Percentiles rank a stretch among this genome's conserved stretches.
These are phyloP conservation scores for Candida manassasensis DNA, from an alignment of 805 yeast species.

Conservation along the genomic window DNA sequence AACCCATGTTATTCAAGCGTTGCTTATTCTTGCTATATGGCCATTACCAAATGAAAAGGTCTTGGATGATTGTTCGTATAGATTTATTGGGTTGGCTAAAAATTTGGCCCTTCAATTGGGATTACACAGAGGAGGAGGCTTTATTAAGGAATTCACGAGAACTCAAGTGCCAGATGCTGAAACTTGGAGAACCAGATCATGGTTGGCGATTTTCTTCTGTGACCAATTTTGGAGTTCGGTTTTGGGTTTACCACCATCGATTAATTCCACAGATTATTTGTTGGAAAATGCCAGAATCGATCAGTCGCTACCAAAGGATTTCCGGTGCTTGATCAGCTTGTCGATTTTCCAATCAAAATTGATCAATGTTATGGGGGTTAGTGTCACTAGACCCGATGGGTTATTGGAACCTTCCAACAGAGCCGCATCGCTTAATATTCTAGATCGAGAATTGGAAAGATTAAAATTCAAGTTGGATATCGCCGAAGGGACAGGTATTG, in stretches of 20 bases:
- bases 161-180: conserved; percentile 92
- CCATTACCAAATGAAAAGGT: conserved; percentile 91
- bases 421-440: conserved; percentile 70
- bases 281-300: conserved; percentile 76
- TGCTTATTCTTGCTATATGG: conserved; percentile 82
- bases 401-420: conserved; percentile 78
- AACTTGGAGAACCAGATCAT: conserved; percentile 88
- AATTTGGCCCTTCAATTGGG: conserved; percentile 82
- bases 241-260: conserved; percentile 81
- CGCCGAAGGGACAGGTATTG: conserved; percentile 61
- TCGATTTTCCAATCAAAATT: conserved; percentile 81
- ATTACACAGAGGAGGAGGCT: conserved; percentile 80
- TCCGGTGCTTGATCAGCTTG: conserved; percentile 66
- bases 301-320: conserved; percentile 57
- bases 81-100: conserved; percentile 85
- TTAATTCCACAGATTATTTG: conserved; percentile 72
- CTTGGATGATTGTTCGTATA: conserved; percentile 83
- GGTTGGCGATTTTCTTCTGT: conserved; percentile 83
- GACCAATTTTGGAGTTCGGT: conserved; percentile 91
- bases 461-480: conserved; percentile 62
- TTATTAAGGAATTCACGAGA: conserved; percentile 84
- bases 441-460: conserved; percentile 74
- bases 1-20: conserved; percentile 88
- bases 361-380: conserved; percentile 81
- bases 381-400: conserved; percentile 84